These are phyloP conservation scores for Meripilus lineatus DNA, from an alignment of 1,284 basidiomycete genomes.

Conservation along the genomic window DNA sequence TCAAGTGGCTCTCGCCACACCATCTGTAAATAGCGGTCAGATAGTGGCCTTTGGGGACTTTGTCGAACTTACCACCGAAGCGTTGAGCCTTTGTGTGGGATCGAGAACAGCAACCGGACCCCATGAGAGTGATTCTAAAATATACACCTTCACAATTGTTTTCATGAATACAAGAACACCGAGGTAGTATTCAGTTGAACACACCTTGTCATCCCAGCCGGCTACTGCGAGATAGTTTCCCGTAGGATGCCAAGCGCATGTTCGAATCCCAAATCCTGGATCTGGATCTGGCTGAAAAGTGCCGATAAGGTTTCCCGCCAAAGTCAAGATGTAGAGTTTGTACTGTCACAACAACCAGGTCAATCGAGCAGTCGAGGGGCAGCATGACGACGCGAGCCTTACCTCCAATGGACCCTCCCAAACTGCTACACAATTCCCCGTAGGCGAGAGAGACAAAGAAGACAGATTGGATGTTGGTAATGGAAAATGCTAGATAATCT, in stretches of 20 bases:
- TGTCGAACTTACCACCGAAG: slow-evolving; percentile 52
- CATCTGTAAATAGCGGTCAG: slow-evolving; percentile 49
- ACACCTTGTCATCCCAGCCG: slow-evolving; percentile 82
- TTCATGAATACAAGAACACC: too few species aligned
- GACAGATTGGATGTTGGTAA: slow-evolving; percentile 72
- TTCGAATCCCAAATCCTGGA: slow-evolving; percentile 75
- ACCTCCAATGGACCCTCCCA: slow-evolving; percentile 84
- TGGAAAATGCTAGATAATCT: slow-evolving; percentile 63
- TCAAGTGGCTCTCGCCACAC: slow-evolving; percentile 78
- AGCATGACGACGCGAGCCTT: slow-evolving; percentile 21
- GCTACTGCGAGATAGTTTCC: slow-evolving; percentile 74
- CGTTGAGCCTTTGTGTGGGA: slow-evolving; percentile 47
- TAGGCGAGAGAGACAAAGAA: slow-evolving; percentile 78
- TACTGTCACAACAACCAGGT: slow-evolving; percentile 47
- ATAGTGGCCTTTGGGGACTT: too few species aligned
- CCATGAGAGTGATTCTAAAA: slow-evolving; percentile 79
- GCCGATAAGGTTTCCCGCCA: slow-evolving; percentile 65
- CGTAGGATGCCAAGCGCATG: slow-evolving; percentile 77
- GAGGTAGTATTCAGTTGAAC: slow-evolving; percentile 10
- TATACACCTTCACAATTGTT: slow-evolving; percentile 49
- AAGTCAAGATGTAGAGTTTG: slow-evolving; percentile 72
- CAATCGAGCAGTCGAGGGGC: background rate
- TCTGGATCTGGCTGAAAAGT: slow-evolving; percentile 70
- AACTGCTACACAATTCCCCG: slow-evolving; percentile 73
- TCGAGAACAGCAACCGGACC: slow-evolving; percentile 63